Evolutionary conservation across 176 grass and related monocot species (phyloP), one percentile per base, ranked within the genome.

Genomic region (Saccharum officinarum): DNA sequence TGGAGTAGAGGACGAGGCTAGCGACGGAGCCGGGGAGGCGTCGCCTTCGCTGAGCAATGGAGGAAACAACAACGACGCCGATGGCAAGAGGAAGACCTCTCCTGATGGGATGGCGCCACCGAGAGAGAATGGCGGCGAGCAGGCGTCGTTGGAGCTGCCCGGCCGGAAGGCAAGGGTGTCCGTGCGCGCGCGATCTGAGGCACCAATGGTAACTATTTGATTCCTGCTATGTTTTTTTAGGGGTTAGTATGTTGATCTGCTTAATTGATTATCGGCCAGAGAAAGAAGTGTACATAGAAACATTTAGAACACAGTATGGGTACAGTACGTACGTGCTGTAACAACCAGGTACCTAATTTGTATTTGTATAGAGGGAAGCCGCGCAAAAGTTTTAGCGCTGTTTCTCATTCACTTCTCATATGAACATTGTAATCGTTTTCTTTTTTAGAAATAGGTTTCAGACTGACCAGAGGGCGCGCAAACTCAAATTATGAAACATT

Each of bases 111-210:
- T 40, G 0, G 45, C 71, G 44, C 34, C n/a, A 26, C 66, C 45
- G 57, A 71, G 50, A 39, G 76, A 81, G 83, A 38, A 78, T 66
- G 55, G 54, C 64, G 88, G 65, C 65, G 83, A 86, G 65, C 90
- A 93, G 77, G 49, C 90, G 42, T 47, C 92, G 20, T 62, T 84
- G 26, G 90, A 92, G 88, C 76, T 84, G 82, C 90, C 90, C 57
- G 92, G 87, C 67, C 88, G 90, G 66, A 97, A 97, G 87, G 82
- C 95, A 60, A 91, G 95, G 13, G 95, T 97, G 7, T 95, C 95
- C 3, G 92, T 97, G 71, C 95, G 95, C 0, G 95, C 95, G 7
- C 90, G 95, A 60, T 97, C 95, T 2, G 95, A 97, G 73, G 95
- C 92, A 44, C 92, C 92, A 63, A 97, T 95, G 92, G 95, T 97